These are phyloP conservation scores for Isabelozyma gotoi DNA, from an alignment of 805 yeast genomes.

Conservation along the genomic window DNA sequence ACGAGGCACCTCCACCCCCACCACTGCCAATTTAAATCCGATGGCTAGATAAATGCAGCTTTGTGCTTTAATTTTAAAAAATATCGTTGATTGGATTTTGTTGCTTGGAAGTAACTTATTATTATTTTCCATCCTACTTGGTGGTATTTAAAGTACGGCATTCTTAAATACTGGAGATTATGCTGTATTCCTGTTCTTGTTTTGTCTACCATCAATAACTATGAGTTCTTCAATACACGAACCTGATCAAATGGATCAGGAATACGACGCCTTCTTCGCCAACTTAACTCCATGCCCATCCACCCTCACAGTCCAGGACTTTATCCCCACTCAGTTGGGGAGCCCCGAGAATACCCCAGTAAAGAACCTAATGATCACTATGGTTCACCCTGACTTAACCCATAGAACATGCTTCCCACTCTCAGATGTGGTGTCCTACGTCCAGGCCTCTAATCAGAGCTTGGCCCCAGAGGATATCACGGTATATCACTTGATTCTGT, in stretches of 20 bases:
- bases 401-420: neutral
- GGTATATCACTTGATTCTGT: neutral
- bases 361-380: neutral
- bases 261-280: neutral
- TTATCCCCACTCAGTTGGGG: neutral
- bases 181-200: too few species aligned
- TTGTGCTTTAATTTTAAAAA: too few species aligned
- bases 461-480: neutral
- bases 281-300: slow-evolving; percentile 1
- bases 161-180: too few species aligned
- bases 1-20: too few species aligned
- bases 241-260: neutral
- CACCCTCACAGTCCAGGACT: neutral
- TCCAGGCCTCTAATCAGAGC: neutral
- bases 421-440: neutral
- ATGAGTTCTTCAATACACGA: neutral
- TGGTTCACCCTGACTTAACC: neutral
- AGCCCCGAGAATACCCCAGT: neutral
- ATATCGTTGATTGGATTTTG: too few species aligned
- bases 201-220: too few species aligned
- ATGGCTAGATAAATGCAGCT: too few species aligned
- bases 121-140: too few species aligned
- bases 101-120: too few species aligned
- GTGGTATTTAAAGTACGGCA: too few species aligned
- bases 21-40: too few species aligned